Conservation (phyloP, 1,139 yeast genomes). For the Debaryomyces subglobosus region DNA sequence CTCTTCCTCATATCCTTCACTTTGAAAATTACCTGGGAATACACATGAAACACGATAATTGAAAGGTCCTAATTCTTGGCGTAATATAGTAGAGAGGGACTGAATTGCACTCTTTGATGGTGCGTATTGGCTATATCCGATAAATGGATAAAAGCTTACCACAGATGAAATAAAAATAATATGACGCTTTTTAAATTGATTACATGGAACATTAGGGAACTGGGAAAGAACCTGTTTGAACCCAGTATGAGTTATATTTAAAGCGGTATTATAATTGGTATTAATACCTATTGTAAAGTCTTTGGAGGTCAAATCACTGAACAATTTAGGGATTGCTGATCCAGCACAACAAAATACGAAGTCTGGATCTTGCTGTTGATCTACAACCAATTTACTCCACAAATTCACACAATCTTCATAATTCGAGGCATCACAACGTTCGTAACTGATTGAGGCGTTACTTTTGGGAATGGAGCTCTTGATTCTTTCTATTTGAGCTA, state of each 20-base stretch:
- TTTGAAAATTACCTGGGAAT: slow-evolving; percentile 85
- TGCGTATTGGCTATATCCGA: slow-evolving; percentile 89
- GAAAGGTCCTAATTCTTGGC: slow-evolving; percentile 79
- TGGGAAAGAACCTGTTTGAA: slow-evolving; percentile 39
- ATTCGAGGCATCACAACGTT: slow-evolving; percentile 68
- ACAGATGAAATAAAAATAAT: slow-evolving; percentile 80
- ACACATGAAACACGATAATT: slow-evolving; percentile 64
- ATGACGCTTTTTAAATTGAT: slow-evolving; percentile 48
- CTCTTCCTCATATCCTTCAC: slow-evolving; percentile 87
- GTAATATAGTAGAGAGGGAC: slow-evolving; percentile 69
- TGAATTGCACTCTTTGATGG: slow-evolving; percentile 86
- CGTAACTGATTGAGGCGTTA: slow-evolving; percentile 44
- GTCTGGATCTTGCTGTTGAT: slow-evolving; percentile 56
- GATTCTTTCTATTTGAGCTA: slow-evolving; percentile 51
- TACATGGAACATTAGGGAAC: slow-evolving; percentile 10
- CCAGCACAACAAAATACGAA: slow-evolving; percentile 88
- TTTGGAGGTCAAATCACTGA: slow-evolving; percentile 61
- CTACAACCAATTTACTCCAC: slow-evolving; percentile 31
- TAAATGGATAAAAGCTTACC: slow-evolving; percentile 81
- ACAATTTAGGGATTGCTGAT: slow-evolving; percentile 76
- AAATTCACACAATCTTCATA: slow-evolving; percentile 50
- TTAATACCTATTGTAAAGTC: slow-evolving; percentile 65
- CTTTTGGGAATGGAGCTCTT: slow-evolving; percentile 19
- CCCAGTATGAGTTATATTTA: slow-evolving; percentile 68
- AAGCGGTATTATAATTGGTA: slow-evolving; percentile 73